Evolutionary conservation across 306 rosid genomes (phyloP).

Genomic region (Castanea crenata): DNA sequence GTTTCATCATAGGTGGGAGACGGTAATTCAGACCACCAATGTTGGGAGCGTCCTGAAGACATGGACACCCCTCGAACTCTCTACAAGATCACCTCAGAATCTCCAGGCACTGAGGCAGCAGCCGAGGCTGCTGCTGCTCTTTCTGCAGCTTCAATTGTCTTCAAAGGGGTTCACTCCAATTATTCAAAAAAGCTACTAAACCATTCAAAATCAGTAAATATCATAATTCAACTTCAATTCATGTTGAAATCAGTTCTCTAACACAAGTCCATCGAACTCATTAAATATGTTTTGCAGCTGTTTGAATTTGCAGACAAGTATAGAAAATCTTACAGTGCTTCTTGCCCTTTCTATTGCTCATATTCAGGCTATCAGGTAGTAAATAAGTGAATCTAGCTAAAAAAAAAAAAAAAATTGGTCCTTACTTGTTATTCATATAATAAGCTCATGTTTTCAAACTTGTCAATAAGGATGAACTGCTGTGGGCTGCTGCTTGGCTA

Average conservation of each 20-base stretch:
- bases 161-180: conserved; percentile 37
- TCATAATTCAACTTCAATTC: conserved; percentile 9
- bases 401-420: neutral
- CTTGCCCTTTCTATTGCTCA: conserved; percentile 93
- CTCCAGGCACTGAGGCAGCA: conserved; percentile 82
- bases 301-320: conserved; percentile 78
- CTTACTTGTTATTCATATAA: neutral
- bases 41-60: conserved; percentile 96
- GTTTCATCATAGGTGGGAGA: conserved; percentile 64
- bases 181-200: conserved; percentile 56
- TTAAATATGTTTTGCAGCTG: conserved; percentile 40
- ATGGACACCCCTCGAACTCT: conserved; percentile 79
- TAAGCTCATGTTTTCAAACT: neutral
- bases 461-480: conserved; percentile 62
- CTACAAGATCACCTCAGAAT: conserved; percentile 56
- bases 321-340: conserved; percentile 65
- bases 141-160: conserved; percentile 72
- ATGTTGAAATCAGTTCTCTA: neutral
- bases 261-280: neutral
- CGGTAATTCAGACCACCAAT: conserved; percentile 70
- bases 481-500: conserved; percentile 90
- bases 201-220: conserved; percentile 55
- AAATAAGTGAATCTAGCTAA: neutral
- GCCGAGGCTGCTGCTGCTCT: conserved; percentile 91
- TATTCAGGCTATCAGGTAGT: conserved; percentile 83